phyloP scores from a whole-genome alignment of 331 rosid species.

The Acacia concinna region DNA sequence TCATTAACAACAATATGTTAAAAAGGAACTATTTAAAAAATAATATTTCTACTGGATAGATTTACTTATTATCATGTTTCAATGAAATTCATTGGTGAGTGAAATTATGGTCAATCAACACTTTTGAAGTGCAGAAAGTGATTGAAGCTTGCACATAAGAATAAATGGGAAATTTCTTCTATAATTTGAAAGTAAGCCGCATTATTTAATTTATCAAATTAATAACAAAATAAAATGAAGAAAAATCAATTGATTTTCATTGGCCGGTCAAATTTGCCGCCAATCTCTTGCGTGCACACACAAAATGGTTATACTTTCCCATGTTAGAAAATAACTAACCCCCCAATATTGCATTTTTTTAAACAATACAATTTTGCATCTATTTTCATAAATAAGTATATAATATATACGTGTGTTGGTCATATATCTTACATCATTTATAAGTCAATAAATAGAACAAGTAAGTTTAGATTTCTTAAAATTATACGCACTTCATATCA shows the following conservation, averaged over 20 bases:
- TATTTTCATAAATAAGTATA: too few species aligned
- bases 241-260: not conserved
- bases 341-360: too few species aligned
- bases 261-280: not conserved
- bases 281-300: not conserved
- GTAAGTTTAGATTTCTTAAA: too few species aligned
- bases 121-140: not conserved
- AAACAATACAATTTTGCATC: too few species aligned
- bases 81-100: not conserved
- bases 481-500: too few species aligned
- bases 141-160: not conserved
- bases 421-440: too few species aligned
- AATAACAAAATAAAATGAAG: too few species aligned
- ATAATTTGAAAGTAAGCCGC: not conserved
- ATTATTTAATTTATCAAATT: not conserved
- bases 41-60: not conserved
- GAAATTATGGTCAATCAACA: not conserved
- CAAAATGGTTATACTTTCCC: not conserved
- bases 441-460: too few species aligned
- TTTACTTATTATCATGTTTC: not conserved
- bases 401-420: too few species aligned
- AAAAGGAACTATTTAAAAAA: not conserved
- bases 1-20: not conserved
- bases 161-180: not conserved
- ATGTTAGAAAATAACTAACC: not conserved